Percentiles rank a stretch among this genome's conserved stretches.
These are phyloP conservation scores for Mucor circinelloides DNA, from an alignment of 371 early-diverging fungal genomes.

Conservation along the genomic window DNA sequence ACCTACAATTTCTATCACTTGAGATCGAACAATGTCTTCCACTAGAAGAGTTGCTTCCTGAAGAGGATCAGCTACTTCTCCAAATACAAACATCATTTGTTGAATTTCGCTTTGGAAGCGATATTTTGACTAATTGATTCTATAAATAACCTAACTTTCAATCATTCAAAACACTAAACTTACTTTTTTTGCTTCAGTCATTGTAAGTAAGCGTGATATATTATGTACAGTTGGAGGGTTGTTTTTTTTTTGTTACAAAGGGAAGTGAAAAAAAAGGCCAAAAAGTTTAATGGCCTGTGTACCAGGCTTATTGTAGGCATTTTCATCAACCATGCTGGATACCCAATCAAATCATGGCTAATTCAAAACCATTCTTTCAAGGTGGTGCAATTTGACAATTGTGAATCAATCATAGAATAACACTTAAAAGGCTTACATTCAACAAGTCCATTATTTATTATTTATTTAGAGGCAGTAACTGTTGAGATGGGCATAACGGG, in stretches of 20 bases:
- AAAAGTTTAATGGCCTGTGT: background rate
- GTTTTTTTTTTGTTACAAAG: background rate
- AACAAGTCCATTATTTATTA: background rate
- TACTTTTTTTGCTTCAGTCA: slow-evolving; percentile 30
- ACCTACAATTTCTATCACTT: slow-evolving; percentile 90
- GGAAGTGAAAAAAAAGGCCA: background rate
- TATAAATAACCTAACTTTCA: background rate
- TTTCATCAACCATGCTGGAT: background rate
- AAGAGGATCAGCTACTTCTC: slow-evolving; percentile 90
- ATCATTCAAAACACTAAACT: background rate
- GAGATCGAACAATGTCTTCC: slow-evolving; percentile 94
- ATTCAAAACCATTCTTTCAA: too few species aligned
- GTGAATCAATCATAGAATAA: background rate
- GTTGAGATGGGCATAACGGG: background rate
- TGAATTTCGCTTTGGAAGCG: slow-evolving; percentile 76
- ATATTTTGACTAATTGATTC: slow-evolving; percentile 27
- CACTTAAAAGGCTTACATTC: background rate
- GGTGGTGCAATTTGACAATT: background rate
- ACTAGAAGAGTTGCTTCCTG: slow-evolving; percentile 85
- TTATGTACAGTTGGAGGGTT: background rate
- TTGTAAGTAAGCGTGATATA: background rate
- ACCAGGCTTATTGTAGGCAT: background rate
- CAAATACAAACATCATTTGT: slow-evolving; percentile 99
- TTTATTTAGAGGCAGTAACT: background rate
- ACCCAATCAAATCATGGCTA: background rate